Evolutionary conservation across 495 filamentous ascomycete species (phyloP).

Genomic region (Evernia prunastri): DNA sequence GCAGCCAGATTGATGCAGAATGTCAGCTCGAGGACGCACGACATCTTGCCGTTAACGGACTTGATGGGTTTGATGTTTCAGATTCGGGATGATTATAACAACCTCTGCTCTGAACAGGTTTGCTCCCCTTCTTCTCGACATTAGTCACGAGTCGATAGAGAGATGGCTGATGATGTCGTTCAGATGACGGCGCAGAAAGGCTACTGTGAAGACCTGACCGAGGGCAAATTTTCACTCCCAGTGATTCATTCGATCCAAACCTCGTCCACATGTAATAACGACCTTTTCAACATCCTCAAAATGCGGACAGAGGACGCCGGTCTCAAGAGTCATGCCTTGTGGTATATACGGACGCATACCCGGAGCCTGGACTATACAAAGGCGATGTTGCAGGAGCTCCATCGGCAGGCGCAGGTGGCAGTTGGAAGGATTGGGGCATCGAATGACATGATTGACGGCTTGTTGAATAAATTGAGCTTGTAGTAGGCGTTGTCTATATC

Average conservation of each 20-base stretch:
- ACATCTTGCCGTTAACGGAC: constrained; percentile 14
- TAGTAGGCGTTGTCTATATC: neutral
- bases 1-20: constrained; percentile 17
- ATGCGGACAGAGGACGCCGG: constrained; percentile 2
- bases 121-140: neutral
- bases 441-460: neutral
- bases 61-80: constrained; percentile 17
- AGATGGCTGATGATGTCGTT: neutral
- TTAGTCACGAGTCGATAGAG: neutral
- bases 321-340: constrained; percentile 18
- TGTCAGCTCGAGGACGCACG: neutral
- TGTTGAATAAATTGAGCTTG: neutral
- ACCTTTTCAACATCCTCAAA: constrained; percentile 22
- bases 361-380: constrained; percentile 19
- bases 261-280: constrained; percentile 18
- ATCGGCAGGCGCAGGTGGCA: neutral
- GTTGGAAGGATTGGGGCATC: neutral
- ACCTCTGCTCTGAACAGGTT: constrained; percentile 18
- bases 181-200: constrained; percentile 47
- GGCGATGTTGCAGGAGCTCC: constrained; percentile 1
- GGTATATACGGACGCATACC: constrained; percentile 17
- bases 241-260: constrained; percentile 29
- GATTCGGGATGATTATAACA: constrained; percentile 20
- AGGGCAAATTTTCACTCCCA: constrained; percentile 53
- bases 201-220: constrained; percentile 50